These are phyloP conservation scores for Verticillium tricorpus DNA, from an alignment of 2,329 filamentous ascomycete genomes.

Conservation along the genomic window DNA sequence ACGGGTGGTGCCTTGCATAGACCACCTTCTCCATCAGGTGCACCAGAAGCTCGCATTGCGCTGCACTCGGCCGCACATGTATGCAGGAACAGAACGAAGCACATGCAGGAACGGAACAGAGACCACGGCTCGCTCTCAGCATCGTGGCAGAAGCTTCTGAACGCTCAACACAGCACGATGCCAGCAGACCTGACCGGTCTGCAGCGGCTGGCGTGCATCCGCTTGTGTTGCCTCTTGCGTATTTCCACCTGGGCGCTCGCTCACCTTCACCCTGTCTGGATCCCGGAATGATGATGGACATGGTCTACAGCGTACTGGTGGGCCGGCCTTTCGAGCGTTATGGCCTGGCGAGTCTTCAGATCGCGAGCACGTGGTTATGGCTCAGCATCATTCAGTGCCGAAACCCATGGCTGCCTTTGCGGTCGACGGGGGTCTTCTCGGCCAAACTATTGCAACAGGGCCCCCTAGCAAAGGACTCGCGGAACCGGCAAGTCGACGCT, in stretches of 20 bases:
- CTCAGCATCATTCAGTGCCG: neutral
- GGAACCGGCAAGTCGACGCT: neutral
- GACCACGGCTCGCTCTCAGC: conserved; percentile 1
- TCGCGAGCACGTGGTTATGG: neutral
- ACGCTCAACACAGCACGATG: neutral
- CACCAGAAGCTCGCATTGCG: neutral
- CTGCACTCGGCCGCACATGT: neutral
- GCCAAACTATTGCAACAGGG: neutral
- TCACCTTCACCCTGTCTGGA: neutral
- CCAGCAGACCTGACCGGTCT: neutral
- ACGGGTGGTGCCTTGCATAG: conserved; percentile 10
- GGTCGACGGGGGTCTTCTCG: neutral
- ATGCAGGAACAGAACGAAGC: conserved; percentile 12
- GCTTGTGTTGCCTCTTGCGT: neutral
- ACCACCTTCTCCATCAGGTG: conserved; percentile 3
- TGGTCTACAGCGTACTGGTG: neutral
- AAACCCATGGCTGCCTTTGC: neutral
- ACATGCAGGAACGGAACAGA: conserved; percentile 12
- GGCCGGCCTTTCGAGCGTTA: conserved; percentile 3
- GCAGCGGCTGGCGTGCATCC: neutral
- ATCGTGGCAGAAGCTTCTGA: neutral
- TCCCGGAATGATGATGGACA: neutral
- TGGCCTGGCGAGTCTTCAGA: conserved; percentile 1
- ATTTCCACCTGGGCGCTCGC: neutral
- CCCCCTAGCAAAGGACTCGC: neutral